These are phyloP conservation scores for Skeletonema potamos DNA, from an alignment of 108 stramenopile genomes.

Conservation along the genomic window DNA sequence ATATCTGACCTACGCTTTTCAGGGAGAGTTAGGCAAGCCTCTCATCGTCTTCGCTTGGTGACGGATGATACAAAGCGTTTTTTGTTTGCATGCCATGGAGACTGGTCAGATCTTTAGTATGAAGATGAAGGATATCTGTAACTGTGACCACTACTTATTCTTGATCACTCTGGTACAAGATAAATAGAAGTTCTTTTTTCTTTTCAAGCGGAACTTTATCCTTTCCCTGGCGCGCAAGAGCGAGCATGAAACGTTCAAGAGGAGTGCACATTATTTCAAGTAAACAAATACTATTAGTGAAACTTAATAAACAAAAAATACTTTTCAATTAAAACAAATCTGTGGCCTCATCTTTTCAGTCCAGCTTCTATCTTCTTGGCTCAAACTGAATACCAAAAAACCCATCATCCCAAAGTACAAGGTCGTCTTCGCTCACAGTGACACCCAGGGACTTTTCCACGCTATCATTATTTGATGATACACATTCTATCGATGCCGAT, in stretches of 20 bases:
- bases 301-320: no score
- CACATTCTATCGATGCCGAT: not conserved
- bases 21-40: constrained; percentile 41
- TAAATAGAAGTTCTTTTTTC: no score
- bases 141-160: no score
- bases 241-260: no score
- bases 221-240: no score
- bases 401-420: not conserved
- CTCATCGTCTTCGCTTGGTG: constrained; percentile 27
- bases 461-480: not conserved
- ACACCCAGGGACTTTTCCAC: not conserved
- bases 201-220: no score
- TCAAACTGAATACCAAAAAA: not conserved
- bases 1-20: constrained; percentile 40
- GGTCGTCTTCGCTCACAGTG: not conserved
- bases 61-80: constrained; percentile 20
- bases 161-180: no score
- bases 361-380: not conserved
- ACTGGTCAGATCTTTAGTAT: not conserved
- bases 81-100: constrained; percentile 26
- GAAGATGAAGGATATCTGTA: no score
- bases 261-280: no score
- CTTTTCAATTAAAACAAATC: no score
- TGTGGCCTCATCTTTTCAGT: not conserved
- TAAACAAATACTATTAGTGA: no score